Conservation (phyloP, 2,329 filamentous ascomycete species). For the Trichothecium sympodiale region DNA sequence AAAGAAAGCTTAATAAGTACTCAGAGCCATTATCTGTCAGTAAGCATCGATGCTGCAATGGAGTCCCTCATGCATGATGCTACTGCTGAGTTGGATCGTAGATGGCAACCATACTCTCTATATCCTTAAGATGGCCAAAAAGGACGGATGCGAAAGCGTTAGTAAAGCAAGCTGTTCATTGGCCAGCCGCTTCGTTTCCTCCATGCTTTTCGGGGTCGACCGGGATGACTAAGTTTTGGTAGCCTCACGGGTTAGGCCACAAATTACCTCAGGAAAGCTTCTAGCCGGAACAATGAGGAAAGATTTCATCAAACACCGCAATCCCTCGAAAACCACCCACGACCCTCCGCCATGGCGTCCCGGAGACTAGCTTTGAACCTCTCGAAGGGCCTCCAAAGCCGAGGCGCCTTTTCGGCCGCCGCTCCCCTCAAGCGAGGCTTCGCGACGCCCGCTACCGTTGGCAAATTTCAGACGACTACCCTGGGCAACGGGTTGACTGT, state of each 20-base stretch:
- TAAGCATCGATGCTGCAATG: conserved; percentile 1
- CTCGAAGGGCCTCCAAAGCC: conserved; percentile 78
- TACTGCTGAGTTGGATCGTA: not conserved
- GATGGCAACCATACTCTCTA: no score
- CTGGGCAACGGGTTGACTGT: conserved; percentile 97
- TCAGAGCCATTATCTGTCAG: no score
- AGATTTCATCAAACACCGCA: conserved; percentile 48
- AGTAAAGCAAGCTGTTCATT: conserved; percentile 22
- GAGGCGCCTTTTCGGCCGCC: conserved; percentile 70
- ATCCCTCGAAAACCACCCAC: conserved; percentile 33
- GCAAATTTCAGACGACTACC: conserved; percentile 91
- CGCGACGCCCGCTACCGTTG: conserved; percentile 69
- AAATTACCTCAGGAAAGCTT: conserved; percentile 34
- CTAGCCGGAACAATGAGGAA: conserved; percentile 30
- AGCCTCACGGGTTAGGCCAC: conserved; percentile 31
- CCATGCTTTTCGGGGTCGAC: conserved; percentile 8
- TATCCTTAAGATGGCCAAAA: no score
- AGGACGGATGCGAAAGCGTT: not conserved
- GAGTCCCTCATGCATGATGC: not conserved
- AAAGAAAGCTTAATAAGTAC: no score
- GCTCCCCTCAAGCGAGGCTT: conserved; percentile 74
- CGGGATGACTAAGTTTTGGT: conserved; percentile 26
- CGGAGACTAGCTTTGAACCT: conserved; percentile 94
- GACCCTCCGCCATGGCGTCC: conserved; percentile 71
- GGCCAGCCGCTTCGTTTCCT: conserved; percentile 15